These are phyloP conservation scores for Amylocarpus encephaloides DNA, from an alignment of 2,329 filamentous ascomycete species.

Conservation along the genomic window DNA sequence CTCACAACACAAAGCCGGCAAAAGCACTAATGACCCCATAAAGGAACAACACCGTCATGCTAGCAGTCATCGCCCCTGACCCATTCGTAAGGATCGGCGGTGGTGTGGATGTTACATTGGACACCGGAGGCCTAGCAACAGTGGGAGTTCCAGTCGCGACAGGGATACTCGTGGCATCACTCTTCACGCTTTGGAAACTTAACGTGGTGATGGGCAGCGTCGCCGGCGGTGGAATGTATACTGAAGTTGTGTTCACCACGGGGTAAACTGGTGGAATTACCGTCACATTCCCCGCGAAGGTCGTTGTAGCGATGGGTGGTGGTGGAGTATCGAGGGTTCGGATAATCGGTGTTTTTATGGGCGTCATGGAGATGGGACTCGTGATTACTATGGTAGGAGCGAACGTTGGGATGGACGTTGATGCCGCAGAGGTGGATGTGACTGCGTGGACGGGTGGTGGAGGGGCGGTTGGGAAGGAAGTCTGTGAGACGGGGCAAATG, in stretches of 20 bases:
- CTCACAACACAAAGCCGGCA: not conserved
- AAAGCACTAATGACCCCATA: not conserved
- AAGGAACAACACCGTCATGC: not conserved
- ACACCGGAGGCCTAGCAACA: not conserved
- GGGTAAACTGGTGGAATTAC: too few species aligned
- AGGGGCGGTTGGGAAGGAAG: not conserved
- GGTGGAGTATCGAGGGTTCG: constrained; percentile 3
- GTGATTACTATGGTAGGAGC: not conserved
- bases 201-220: too few species aligned
- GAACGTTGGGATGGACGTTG: not conserved
- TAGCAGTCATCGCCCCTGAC: not conserved
- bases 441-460: not conserved
- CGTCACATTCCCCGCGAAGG: not conserved
- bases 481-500: constrained; percentile 8
- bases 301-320: not conserved
- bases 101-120: not conserved
- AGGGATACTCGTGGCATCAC: not conserved
- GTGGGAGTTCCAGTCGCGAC: not conserved
- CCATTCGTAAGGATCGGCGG: not conserved
- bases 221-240: too few species aligned
- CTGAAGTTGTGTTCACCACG: too few species aligned
- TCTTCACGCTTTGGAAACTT: too few species aligned
- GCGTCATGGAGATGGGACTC: not conserved
- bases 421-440: not conserved
- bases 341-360: constrained; percentile 3